Evolutionary conservation across 257 asterid species (phyloP), one percentile per base, ranked within the genome.

Genomic region (Schizonepeta tenuifolia): DNA sequence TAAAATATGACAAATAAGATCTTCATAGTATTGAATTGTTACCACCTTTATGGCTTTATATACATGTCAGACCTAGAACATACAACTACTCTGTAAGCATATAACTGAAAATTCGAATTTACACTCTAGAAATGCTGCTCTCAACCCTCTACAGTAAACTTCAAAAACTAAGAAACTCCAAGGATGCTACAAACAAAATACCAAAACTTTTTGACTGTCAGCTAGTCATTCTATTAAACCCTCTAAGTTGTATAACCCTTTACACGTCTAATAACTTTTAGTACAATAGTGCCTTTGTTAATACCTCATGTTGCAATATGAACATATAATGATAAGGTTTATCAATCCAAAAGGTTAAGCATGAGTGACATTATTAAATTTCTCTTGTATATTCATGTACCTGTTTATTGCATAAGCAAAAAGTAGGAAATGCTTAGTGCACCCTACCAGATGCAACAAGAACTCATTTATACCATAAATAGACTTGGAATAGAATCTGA

Each of bases 101-200:
- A 20, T 75, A 57, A 12, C 53, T 57, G 60, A 36, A n/a, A 46
- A 63, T 71, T 70, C 2, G 41, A 24, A 21, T 41, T 38, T 57
- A 24, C 75, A 33, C 43, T 69, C 60, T 69, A 15, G 65, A 71
- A 22, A 66, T 35, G 41, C 44, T 18, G 62, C 77, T 77, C 63
- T 46, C 43, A 54, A 54, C 28, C 21, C 65, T 55, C 38, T 33
- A 17, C 18, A 1, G 9, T 9, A 70, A 14, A 33, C 22, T 28
- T 33, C 5, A 50, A 46, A 26, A 46, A 67, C 55, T n/a, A 20
- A 38, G 49, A 66, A 58, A 58, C 55, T 53, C 65, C 60, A 75
- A 12, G 8, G 28, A 54, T 41, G 54, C 66, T 28, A 4, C n/a
- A 68, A 24, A 65, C 15, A 40, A 46, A 75, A 58, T 14, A 44